Evolutionary conservation across 2,329 filamentous ascomycete genomes (phyloP).

Genomic region (Colletotrichum higginsianum): DNA sequence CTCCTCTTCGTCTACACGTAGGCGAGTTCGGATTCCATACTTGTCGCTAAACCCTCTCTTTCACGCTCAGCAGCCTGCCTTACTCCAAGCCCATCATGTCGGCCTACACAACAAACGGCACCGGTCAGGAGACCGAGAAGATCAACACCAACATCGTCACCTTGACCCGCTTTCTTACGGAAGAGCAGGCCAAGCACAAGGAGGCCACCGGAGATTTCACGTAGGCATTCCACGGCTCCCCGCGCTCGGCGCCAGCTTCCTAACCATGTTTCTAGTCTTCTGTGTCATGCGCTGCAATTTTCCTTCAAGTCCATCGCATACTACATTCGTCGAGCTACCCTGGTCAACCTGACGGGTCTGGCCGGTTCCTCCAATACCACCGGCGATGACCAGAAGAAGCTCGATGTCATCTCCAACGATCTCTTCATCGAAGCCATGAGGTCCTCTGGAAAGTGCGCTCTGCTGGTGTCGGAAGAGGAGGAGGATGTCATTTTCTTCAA

Average conservation of each 20-base stretch:
- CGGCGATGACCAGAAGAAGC: conserved; percentile 99
- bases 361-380: conserved; percentile 96
- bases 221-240: conserved; percentile 65
- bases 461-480: conserved; percentile 98
- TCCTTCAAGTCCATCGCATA: conserved; percentile 99
- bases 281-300: conserved; percentile 98
- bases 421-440: conserved; percentile 97
- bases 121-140: conserved; percentile 75
- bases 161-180: conserved; percentile 93
- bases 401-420: conserved; percentile 99
- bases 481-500: conserved; percentile 93
- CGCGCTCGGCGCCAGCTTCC: background rate
- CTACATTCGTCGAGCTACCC: conserved; percentile 95
- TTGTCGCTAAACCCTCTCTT: background rate
- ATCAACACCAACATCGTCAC: conserved; percentile 98
- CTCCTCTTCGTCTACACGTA: conserved; percentile 10
- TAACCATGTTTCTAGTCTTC: conserved; percentile 71
- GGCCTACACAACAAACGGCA: conserved; percentile 52
- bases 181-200: conserved; percentile 93
- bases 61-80: background rate
- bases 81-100: conserved; percentile 37
- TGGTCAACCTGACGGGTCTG: conserved; percentile 96
- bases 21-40: background rate
- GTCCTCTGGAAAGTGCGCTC: conserved; percentile 89
- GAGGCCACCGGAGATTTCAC: conserved; percentile 99